Conservation (phyloP, 257 asterid species). For the Nicotiana undulata region DNA sequence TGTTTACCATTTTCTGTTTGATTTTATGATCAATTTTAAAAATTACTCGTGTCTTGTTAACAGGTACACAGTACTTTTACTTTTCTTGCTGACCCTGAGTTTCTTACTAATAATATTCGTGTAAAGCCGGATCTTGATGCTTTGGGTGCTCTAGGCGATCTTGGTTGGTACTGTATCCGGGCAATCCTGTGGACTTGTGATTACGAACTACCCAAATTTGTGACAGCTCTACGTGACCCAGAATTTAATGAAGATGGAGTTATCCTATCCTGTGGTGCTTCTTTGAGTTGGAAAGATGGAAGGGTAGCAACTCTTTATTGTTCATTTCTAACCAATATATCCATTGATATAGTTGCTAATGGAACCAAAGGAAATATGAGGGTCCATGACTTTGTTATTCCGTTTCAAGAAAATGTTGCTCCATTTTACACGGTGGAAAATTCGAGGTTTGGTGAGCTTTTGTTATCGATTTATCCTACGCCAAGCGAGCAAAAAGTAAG, state of each 20-base stretch:
- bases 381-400: constrained; percentile 52
- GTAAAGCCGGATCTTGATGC: constrained; percentile 67
- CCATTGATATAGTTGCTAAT: constrained; percentile 51
- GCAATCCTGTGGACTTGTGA: constrained; percentile 65
- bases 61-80: constrained; percentile 50
- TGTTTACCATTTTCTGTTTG: too few relatives aligned
- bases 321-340: constrained; percentile 52
- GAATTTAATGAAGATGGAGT: constrained; percentile 44
- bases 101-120: constrained; percentile 53
- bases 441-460: constrained; percentile 28
- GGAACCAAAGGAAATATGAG: constrained; percentile 55
- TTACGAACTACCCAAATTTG: constrained; percentile 54
- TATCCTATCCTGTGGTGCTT: constrained; percentile 56
- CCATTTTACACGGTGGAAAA: constrained; percentile 31
- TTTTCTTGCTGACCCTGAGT: constrained; percentile 26
- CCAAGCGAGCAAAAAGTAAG: constrained; percentile 40
- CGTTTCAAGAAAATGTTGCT: constrained; percentile 42
- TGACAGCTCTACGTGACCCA: constrained; percentile 38
- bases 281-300: constrained; percentile 58
- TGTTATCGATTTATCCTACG: constrained; percentile 39
- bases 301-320: constrained; percentile 59
- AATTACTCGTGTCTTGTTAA: not conserved
- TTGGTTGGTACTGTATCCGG: constrained; percentile 67
- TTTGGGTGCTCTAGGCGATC: constrained; percentile 67
- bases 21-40: too few relatives aligned